These are phyloP conservation scores for Chytriomyces confervae DNA, from an alignment of 192 early-diverging fungal species.

Conservation along the genomic window DNA sequence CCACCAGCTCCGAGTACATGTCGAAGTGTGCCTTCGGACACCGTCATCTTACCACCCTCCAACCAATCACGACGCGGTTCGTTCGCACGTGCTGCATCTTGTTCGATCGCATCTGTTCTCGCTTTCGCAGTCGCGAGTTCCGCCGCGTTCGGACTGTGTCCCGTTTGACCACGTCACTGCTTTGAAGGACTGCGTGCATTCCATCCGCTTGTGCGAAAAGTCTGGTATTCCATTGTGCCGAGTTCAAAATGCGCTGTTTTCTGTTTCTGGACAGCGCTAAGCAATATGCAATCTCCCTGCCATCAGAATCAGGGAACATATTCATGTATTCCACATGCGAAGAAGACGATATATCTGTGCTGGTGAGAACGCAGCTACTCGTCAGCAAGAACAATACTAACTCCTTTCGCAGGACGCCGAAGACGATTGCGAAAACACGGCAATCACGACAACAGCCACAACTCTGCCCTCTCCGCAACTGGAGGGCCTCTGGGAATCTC, in stretches of 20 bases:
- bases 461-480: conserved; percentile 19
- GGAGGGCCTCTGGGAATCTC: conserved; percentile 38
- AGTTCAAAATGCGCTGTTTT: neutral
- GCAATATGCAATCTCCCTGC: no score
- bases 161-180: neutral
- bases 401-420: conserved; percentile 4
- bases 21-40: neutral
- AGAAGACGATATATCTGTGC: neutral
- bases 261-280: neutral
- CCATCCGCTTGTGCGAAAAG: conserved; percentile 11
- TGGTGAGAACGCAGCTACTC: no score
- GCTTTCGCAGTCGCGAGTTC: neutral
- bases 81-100: neutral
- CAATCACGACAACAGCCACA: conserved; percentile 14
- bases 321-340: neutral
- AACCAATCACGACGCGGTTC: neutral
- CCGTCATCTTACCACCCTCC: neutral
- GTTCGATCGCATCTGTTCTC: neutral
- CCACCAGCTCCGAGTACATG: neutral
- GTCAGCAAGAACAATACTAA: no score
- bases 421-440: conserved; percentile 23
- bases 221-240: neutral
- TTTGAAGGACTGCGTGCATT: neutral
- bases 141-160: neutral
- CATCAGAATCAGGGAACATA: neutral